Evolutionary conservation across 257 asterid genomes (phyloP).

Genomic region (Solanum paucissectum): DNA sequence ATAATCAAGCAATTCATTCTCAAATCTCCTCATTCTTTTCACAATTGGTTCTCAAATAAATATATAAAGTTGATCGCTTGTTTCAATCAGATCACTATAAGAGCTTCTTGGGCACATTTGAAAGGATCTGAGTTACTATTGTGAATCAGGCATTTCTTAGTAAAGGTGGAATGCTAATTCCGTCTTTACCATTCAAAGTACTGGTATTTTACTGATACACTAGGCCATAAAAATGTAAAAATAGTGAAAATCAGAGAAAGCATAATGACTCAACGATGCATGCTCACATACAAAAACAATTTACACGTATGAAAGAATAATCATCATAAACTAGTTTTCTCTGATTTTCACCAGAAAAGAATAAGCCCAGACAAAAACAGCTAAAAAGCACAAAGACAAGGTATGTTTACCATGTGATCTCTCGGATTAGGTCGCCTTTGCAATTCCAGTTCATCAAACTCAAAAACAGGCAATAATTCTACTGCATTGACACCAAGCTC

Average conservation of each 20-base stretch:
- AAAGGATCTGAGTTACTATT: neutral
- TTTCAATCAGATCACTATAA: neutral
- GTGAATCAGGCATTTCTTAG: neutral
- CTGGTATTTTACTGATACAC: neutral
- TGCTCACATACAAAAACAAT: neutral
- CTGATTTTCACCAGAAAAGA: neutral
- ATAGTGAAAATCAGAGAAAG: neutral
- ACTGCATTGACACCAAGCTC: conserved; percentile 96
- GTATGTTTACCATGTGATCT: conserved; percentile 75
- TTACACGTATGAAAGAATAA: neutral
- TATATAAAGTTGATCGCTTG: neutral
- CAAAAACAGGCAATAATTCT: conserved; percentile 85
- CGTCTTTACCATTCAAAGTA: neutral
- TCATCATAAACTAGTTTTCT: neutral
- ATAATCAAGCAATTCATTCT: neutral
- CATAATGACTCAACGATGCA: neutral
- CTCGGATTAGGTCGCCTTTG: conserved; percentile 88
- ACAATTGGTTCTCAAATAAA: neutral
- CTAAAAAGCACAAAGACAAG: neutral
- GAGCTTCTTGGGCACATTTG: neutral
- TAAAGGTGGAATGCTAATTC: neutral
- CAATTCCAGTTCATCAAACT: conserved; percentile 92
- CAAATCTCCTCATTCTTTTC: neutral
- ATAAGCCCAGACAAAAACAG: neutral
- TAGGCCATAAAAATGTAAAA: neutral